These are phyloP conservation scores for Juglanconis oblonga DNA, from an alignment of 2,329 filamentous ascomycete species.

Conservation along the genomic window DNA sequence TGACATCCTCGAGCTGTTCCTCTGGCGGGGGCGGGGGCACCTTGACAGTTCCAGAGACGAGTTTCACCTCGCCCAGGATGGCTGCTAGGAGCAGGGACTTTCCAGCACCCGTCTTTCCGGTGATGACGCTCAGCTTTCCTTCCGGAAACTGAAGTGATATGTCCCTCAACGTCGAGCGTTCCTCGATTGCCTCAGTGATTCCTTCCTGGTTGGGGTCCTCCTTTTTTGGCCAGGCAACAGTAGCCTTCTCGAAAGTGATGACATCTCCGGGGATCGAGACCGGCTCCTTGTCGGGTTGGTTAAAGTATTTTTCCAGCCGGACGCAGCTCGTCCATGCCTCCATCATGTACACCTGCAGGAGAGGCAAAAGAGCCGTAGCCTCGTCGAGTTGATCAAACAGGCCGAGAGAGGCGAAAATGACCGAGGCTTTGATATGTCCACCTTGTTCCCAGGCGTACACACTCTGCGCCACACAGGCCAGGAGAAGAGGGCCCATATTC, in stretches of 20 bases:
- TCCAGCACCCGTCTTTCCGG: conserved; percentile 37
- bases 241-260: conserved; percentile 29
- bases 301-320: conserved; percentile 32
- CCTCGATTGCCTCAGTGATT: conserved; percentile 19
- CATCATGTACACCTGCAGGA: conserved; percentile 32
- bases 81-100: conserved; percentile 38
- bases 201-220: conserved; percentile 24
- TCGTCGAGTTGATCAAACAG: conserved; percentile 34
- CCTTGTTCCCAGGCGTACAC: conserved; percentile 32
- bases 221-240: conserved; percentile 32
- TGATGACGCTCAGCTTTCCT: conserved; percentile 33
- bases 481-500: conserved; percentile 30
- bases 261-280: conserved; percentile 24
- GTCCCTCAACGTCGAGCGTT: conserved; percentile 30
- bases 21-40: conserved; percentile 25
- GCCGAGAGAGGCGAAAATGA: conserved; percentile 34
- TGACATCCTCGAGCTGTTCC: conserved; percentile 21
- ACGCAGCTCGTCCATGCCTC: conserved; percentile 35
- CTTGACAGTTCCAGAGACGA: conserved; percentile 30
- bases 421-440: conserved; percentile 30
- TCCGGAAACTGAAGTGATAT: conserved; percentile 31
- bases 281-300: conserved; percentile 27
- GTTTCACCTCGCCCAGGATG: conserved; percentile 37
- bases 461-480: conserved; percentile 30
- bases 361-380: conserved; percentile 29